A percentile compares a stretch with the other conserved stretches of the same genome.
phyloP scores from a whole-genome alignment of 2,329 filamentous ascomycete species.

The Verticillium alfalfae region DNA sequence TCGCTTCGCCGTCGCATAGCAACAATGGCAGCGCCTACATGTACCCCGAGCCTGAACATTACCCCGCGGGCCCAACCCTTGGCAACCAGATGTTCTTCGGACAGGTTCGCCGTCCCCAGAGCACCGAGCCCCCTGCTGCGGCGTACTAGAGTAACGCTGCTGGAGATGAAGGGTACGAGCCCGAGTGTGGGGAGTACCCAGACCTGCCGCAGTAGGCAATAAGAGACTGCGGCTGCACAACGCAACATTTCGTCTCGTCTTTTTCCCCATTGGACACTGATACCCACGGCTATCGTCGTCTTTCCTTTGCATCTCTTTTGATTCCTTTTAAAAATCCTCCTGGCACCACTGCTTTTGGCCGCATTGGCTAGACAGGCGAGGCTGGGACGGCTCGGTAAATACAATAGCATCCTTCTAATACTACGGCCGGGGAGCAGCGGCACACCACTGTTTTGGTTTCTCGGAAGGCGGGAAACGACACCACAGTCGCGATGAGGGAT shows the following conservation, averaged over 20 bases:
- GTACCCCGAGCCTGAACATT: constrained; percentile 78
- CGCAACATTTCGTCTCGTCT: not conserved
- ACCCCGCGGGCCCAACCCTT: constrained; percentile 49
- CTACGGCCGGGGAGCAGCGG: not conserved
- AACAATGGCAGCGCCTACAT: constrained; percentile 59
- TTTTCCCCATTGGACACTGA: not conserved
- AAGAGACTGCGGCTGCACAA: not conserved
- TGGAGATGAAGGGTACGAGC: not conserved
- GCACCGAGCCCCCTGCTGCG: constrained; percentile 58
- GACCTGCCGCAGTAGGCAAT: not conserved
- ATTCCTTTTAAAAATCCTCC: not conserved
- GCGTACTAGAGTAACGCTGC: not conserved
- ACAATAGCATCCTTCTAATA: constrained; percentile 13
- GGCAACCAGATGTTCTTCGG: constrained; percentile 69
- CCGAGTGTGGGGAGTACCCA: not conserved
- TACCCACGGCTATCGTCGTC: not conserved
- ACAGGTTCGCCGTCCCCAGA: constrained; percentile 65
- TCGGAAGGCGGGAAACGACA: not conserved
- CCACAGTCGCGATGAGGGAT: not conserved
- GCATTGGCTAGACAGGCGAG: not conserved
- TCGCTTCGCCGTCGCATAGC: constrained; percentile 64
- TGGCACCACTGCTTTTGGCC: not conserved
- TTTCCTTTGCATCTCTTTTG: not conserved
- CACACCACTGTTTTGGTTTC: not conserved
- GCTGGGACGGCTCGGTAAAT: constrained; percentile 6